Conservation (phyloP, 306 rosid genomes). For the Vicia faba region DNA sequence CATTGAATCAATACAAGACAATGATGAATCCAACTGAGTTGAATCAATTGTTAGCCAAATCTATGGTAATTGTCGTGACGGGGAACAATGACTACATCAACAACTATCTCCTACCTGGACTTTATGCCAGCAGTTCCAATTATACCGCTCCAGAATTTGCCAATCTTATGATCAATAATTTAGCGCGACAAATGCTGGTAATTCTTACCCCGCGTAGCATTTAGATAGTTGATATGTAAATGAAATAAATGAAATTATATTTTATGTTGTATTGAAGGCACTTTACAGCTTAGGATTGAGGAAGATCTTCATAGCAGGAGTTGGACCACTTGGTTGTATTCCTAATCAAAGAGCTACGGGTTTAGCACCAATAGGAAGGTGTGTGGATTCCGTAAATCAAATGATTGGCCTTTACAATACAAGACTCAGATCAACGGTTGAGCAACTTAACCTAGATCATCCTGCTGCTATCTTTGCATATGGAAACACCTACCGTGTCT, state of each 20-base stretch:
- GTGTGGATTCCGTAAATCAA: conserved; percentile 62
- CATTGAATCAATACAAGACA: conserved; percentile 38
- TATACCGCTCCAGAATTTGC: conserved; percentile 39
- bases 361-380: conserved; percentile 53
- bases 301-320: conserved; percentile 65
- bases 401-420: conserved; percentile 64
- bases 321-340: conserved; percentile 85
- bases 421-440: conserved; percentile 62
- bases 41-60: conserved; percentile 28
- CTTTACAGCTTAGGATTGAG: conserved; percentile 58
- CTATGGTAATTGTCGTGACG: neutral
- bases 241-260: neutral
- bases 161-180: conserved; percentile 61
- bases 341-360: conserved; percentile 62
- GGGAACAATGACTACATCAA: conserved; percentile 16
- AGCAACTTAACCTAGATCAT: conserved; percentile 52
- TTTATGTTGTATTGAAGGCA: conserved; percentile 41
- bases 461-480: conserved; percentile 54
- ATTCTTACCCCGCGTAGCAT: neutral
- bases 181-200: conserved; percentile 37
- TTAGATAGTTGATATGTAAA: neutral
- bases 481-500: conserved; percentile 53
- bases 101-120: neutral
- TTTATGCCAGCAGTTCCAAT: neutral
- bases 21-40: conserved; percentile 45